phyloP scores from a whole-genome alignment of 2,329 filamentous ascomycete genomes.

The Claviceps pazoutovae region DNA sequence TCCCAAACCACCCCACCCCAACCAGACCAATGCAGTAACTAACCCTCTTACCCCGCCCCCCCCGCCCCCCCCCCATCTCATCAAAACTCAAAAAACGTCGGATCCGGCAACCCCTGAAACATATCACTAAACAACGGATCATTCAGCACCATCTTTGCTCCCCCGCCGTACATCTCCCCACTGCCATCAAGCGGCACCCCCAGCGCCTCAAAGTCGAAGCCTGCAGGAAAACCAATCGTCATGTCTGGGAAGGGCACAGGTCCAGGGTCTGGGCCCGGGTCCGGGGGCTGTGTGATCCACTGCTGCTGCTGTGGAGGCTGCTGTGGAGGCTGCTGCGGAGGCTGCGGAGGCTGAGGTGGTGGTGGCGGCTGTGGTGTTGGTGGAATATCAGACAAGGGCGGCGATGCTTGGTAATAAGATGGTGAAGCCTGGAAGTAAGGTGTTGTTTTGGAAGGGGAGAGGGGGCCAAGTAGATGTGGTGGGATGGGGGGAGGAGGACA shows the following conservation, averaged over 20 bases:
- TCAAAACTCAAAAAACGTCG: constrained; percentile 16
- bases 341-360: too few species aligned
- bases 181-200: constrained; percentile 14
- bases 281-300: constrained; percentile 5
- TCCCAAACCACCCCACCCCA: too few species aligned
- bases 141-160: constrained; percentile 22
- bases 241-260: constrained; percentile 4
- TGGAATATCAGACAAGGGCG: not conserved
- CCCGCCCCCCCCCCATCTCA: too few species aligned
- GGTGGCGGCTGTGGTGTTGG: not conserved
- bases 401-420: not conserved
- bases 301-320: not conserved
- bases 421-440: not conserved
- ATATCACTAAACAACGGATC: constrained; percentile 27
- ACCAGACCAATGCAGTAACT: too few species aligned
- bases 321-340: not conserved
- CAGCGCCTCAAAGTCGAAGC: constrained; percentile 18
- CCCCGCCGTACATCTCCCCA: constrained; percentile 17
- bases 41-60: too few species aligned
- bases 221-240: constrained; percentile 12
- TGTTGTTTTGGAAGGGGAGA: not conserved
- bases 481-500: constrained; percentile 10
- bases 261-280: not conserved
- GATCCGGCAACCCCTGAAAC: constrained; percentile 21
- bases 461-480: constrained; percentile 4